Evolutionary conservation across 106 monocot species (phyloP).

Genomic region (Platanthera guangdongensis): DNA sequence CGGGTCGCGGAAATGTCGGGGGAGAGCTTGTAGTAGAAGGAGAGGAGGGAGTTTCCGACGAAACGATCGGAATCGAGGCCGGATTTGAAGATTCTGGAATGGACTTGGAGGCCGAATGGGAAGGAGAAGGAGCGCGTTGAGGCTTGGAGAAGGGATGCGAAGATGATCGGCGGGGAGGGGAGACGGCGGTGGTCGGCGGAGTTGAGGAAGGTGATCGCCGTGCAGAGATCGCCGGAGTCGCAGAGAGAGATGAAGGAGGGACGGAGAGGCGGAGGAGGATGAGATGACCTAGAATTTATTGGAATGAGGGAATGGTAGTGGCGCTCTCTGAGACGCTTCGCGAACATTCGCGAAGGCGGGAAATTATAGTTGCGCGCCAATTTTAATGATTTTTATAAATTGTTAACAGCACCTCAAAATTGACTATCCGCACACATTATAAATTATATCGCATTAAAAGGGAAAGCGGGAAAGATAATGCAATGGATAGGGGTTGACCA

Average conservation of each 20-base stretch:
- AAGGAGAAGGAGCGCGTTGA: slow-evolving; percentile 24
- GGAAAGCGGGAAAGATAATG: too few relatives aligned
- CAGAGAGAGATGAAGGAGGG: slow-evolving; percentile 30
- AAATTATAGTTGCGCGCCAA: too few relatives aligned
- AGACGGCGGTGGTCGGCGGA: slow-evolving; percentile 9
- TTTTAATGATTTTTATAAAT: too few relatives aligned
- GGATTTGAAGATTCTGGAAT: slow-evolving; percentile 56
- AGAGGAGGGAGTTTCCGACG: slow-evolving; percentile 66
- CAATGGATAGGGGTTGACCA: too few relatives aligned
- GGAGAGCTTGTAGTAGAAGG: slow-evolving; percentile 59
- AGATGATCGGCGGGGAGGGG: slow-evolving; percentile 7
- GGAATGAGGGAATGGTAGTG: neutral
- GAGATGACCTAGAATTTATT: neutral
- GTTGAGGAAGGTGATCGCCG: slow-evolving; percentile 24
- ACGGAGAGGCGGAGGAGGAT: neutral
- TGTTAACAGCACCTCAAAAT: too few relatives aligned
- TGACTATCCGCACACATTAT: too few relatives aligned
- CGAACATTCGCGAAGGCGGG: neutral
- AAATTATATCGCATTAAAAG: too few relatives aligned
- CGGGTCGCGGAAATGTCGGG: slow-evolving; percentile 33
- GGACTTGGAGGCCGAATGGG: slow-evolving; percentile 41
- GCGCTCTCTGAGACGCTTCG: neutral
- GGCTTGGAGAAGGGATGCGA: slow-evolving; percentile 48
- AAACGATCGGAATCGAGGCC: slow-evolving; percentile 52
- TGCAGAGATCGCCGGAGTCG: slow-evolving; percentile 15